Percentiles rank a stretch among this genome's conserved stretches.
Evolutionary conservation across 2,329 filamentous ascomycete genomes (phyloP).

Genomic region (Metarhizium rileyi): DNA sequence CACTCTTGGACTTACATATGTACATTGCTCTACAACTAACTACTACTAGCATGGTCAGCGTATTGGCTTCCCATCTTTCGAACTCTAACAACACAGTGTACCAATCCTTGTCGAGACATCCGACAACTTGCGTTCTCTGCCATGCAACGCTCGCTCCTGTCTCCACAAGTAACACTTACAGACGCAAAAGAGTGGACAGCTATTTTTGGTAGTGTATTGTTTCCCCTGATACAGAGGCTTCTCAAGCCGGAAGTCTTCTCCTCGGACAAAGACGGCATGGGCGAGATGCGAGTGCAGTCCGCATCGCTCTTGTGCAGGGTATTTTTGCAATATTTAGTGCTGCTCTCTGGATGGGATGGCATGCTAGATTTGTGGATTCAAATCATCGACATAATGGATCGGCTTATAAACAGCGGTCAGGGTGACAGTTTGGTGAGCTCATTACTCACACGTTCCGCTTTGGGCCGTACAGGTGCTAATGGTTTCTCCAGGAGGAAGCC

Average conservation of each 20-base stretch:
- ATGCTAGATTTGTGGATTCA: conserved; percentile 88
- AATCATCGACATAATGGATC: conserved; percentile 90
- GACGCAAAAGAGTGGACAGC: conserved; percentile 89
- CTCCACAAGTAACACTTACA: conserved; percentile 70
- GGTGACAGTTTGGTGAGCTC: conserved; percentile 71
- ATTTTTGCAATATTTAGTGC: conserved; percentile 84
- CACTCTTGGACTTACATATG: neutral
- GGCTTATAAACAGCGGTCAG: conserved; percentile 91
- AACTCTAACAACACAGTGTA: conserved; percentile 79
- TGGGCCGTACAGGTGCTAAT: conserved; percentile 8
- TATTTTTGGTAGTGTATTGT: conserved; percentile 89
- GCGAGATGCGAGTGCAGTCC: conserved; percentile 84
- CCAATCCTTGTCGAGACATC: conserved; percentile 89
- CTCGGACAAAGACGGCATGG: conserved; percentile 85
- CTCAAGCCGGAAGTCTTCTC: conserved; percentile 93
- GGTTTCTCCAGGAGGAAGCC: conserved; percentile 66
- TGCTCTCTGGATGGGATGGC: conserved; percentile 75
- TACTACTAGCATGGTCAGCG: conserved; percentile 72
- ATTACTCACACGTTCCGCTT: neutral
- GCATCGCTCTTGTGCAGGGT: conserved; percentile 90
- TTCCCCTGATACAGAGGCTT: conserved; percentile 77
- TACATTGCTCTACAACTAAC: conserved; percentile 1
- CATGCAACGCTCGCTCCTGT: conserved; percentile 76
- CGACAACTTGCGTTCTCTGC: conserved; percentile 80
- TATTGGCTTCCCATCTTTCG: conserved; percentile 97